These are phyloP conservation scores for Diddensiella santjacobensis DNA, from an alignment of 805 yeast species.

Conservation along the genomic window DNA sequence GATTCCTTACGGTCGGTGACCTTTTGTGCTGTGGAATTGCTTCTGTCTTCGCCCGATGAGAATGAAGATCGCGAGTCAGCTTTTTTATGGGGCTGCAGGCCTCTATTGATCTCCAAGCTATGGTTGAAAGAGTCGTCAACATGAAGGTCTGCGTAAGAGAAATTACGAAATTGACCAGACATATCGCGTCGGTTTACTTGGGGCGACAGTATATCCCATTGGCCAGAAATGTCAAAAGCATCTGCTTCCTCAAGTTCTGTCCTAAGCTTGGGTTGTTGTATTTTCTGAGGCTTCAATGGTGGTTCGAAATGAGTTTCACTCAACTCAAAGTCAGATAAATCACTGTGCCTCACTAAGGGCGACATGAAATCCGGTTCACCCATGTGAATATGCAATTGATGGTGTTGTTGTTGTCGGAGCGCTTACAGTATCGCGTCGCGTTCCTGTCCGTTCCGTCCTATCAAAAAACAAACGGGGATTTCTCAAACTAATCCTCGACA, in stretches of 20 bases:
- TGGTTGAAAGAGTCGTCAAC: conserved; percentile 8
- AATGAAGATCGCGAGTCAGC: not conserved
- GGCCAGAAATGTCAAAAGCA: not conserved
- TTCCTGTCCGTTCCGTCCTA: too few species aligned
- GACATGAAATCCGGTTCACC: too few species aligned
- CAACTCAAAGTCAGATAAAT: too few species aligned
- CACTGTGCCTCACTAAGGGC: not conserved
- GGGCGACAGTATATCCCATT: conserved; percentile 14
- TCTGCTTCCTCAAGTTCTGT: not conserved
- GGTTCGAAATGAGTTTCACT: conserved; percentile 8
- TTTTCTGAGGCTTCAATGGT: conserved; percentile 2
- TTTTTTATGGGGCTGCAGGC: conserved; percentile 8
- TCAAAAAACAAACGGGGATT: too few species aligned
- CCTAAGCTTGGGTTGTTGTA: too few species aligned
- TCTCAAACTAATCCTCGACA: too few species aligned
- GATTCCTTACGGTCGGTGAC: conserved; percentile 7
- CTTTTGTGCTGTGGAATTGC: conserved; percentile 2
- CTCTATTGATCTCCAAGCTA: conserved; percentile 6
- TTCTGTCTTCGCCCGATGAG: not conserved
- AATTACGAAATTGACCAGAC: conserved; percentile 14
- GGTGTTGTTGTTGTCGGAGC: too few species aligned
- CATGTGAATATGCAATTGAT: too few species aligned
- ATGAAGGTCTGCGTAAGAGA: conserved; percentile 11
- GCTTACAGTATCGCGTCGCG: too few species aligned
- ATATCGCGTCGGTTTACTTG: conserved; percentile 11